Evolutionary conservation across 2,329 filamentous ascomycete genomes (phyloP), one percentile per base, ranked within the genome.

Genomic region (Berkeleyomyces basicola): DNA sequence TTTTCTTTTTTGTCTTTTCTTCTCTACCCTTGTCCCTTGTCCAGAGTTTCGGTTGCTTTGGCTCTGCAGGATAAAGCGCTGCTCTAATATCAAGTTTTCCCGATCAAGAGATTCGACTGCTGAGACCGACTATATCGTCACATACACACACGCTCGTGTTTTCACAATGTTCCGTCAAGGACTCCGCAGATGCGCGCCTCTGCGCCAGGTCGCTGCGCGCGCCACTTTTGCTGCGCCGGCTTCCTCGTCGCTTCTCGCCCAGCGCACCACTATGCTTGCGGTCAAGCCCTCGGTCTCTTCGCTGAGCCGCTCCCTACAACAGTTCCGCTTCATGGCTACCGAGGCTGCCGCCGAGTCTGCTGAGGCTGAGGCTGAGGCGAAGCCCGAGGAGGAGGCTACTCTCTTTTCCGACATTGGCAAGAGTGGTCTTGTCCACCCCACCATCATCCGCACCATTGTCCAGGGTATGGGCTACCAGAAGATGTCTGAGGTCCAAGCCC

Each of bases 401-500:
- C 69, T 70, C 4, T 83, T 83, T 67, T 66, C 66, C 9, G 76
- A 81, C 1, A 73, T 83, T 9, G 47, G 66, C 2, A 64, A 68
- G 1, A 66, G 78, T 16, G 78, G 77, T 40, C 80, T 64, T 11
- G 40, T 95, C 49, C 78, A 91, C 70, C 70, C 74, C 33, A 82
- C 78, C 64, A 74, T 96, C 60, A 78, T 95, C 66, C 70, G 77
- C 3, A 80, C 85, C 36, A 84, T 99, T 68, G 87, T 82, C 1
- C 68, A 80, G 4, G 81, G 83, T 61, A 88, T 97, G 85, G 76
- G 79, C 37, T 86, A 96, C 68, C 81, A 86, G 59, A 82, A 78
- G 47, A 97, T 99, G 93, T 97, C 92, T 31, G 87, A 93, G 31
- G 92, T 99, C 11, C 93, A 99, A 73, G 79, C 83, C 58, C 81